phyloP scores from a whole-genome alignment of 169 alveolate species.

The Plasmodium blacklocki region DNA sequence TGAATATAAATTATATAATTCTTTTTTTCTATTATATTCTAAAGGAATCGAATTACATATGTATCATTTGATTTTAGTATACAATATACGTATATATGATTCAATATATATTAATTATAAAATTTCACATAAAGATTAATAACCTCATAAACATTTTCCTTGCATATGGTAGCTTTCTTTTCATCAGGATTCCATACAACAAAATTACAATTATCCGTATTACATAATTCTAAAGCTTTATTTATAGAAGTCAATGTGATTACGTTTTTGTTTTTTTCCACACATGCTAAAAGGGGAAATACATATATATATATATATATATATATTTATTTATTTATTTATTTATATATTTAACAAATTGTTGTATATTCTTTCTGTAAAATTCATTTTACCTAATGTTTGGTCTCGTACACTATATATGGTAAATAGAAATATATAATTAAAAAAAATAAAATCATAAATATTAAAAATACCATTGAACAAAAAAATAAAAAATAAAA shows the following conservation, averaged over 20 bases:
- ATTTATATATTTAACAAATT: neutral
- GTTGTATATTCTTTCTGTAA: neutral
- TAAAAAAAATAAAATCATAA: neutral
- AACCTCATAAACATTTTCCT: slow-evolving; percentile 22
- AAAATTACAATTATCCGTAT: slow-evolving; percentile 37
- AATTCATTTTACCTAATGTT: slow-evolving; percentile 35
- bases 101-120: too few relatives aligned
- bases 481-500: slow-evolving; percentile 4
- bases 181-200: slow-evolving; percentile 65
- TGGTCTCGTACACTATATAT: slow-evolving; percentile 47
- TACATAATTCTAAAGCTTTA: slow-evolving; percentile 68
- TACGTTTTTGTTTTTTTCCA: slow-evolving; percentile 23
- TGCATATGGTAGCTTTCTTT: slow-evolving; percentile 50
- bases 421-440: neutral
- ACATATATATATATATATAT: neutral
- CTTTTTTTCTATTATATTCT: slow-evolving; percentile 45
- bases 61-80: too few relatives aligned
- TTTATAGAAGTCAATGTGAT: slow-evolving; percentile 36
- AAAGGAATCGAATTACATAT: neutral
- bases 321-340: too few relatives aligned
- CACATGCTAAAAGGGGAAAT: slow-evolving; percentile 30
- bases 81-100: neutral
- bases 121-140: neutral
- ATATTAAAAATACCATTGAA: neutral
- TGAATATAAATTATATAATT: slow-evolving; percentile 49